These are phyloP conservation scores for Mycena citricolor DNA, from an alignment of 1,284 basidiomycete genomes.

Conservation along the genomic window DNA sequence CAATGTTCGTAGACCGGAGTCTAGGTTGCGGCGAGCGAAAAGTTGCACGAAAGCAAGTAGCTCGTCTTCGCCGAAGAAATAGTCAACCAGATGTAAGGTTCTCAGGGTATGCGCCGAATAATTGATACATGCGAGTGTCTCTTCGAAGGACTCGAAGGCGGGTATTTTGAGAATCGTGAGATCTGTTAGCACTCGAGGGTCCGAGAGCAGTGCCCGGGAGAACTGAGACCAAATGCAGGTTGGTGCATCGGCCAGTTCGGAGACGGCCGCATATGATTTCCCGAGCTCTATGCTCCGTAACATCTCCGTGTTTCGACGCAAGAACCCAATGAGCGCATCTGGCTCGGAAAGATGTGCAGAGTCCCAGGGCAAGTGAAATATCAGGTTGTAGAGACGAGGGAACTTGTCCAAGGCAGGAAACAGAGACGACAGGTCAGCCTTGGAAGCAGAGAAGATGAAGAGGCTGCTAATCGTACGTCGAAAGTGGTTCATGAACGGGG, in stretches of 20 bases:
- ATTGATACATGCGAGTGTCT: conserved; percentile 22
- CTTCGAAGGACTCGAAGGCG: conserved; percentile 16
- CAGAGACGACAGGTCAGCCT: conserved; percentile 31
- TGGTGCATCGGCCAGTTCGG: neutral
- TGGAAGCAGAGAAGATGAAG: conserved; percentile 29
- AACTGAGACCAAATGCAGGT: neutral
- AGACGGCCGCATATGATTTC: neutral
- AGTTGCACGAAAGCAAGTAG: conserved; percentile 18
- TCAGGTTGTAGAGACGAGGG: conserved; percentile 25
- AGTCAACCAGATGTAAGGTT: conserved; percentile 22
- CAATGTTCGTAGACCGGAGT: conserved; percentile 21
- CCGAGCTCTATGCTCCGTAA: neutral
- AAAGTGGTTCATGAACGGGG: conserved; percentile 31
- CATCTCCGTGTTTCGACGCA: neutral
- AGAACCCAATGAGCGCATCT: conserved; percentile 4
- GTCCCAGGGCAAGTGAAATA: conserved; percentile 26
- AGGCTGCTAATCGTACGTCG: conserved; percentile 26
- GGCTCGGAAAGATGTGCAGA: conserved; percentile 25
- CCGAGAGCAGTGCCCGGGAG: neutral
- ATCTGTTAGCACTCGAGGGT: conserved; percentile 1
- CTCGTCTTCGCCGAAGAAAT: conserved; percentile 23
- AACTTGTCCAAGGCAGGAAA: conserved; percentile 28
- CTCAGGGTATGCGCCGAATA: conserved; percentile 27
- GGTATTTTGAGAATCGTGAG: conserved; percentile 12
- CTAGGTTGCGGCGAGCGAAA: conserved; percentile 22